Percentiles rank a stretch among this genome's conserved stretches.
These are phyloP conservation scores for Chlorella sp. DNA, from an alignment of 139 green algal species.

Conservation along the genomic window DNA sequence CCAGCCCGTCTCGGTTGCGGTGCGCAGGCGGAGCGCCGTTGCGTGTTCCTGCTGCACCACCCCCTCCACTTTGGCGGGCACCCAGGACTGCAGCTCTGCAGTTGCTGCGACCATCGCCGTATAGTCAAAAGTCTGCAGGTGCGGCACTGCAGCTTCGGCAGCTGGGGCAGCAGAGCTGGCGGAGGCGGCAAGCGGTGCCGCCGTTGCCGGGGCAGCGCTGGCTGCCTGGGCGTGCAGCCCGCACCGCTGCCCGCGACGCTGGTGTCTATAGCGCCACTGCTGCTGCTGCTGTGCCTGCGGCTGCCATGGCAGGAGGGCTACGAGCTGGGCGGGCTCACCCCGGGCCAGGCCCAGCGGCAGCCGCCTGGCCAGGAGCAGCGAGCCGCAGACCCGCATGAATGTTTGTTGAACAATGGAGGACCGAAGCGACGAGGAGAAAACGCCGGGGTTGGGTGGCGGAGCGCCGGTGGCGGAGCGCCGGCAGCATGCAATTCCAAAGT, in stretches of 20 bases:
- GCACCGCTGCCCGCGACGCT: too few species aligned
- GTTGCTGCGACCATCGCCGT: constrained; percentile 61
- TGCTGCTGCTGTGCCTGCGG: neutral
- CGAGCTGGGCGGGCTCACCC: too few species aligned
- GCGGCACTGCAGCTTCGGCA: neutral
- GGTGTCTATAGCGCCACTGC: neutral
- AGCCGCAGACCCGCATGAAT: too few species aligned
- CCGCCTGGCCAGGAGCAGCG: too few species aligned
- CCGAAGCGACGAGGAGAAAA: too few species aligned
- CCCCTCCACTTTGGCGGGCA: constrained; percentile 66
- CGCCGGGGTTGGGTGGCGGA: too few species aligned
- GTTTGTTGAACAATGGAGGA: too few species aligned
- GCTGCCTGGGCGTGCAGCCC: neutral
- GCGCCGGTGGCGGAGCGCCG: too few species aligned
- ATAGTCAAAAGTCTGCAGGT: constrained; percentile 61
- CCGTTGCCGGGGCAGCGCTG: neutral
- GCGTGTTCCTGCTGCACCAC: constrained; percentile 20
- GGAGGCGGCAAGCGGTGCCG: neutral
- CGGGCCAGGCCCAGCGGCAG: too few species aligned
- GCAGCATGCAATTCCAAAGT: too few species aligned
- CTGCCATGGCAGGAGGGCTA: neutral
- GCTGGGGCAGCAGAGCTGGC: neutral
- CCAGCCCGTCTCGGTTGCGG: constrained; percentile 51
- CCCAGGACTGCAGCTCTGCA: constrained; percentile 60
- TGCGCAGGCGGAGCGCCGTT: constrained; percentile 6